phyloP scores from a whole-genome alignment of 805 yeast species.

The Wickerhamiella siamensis region DNA sequence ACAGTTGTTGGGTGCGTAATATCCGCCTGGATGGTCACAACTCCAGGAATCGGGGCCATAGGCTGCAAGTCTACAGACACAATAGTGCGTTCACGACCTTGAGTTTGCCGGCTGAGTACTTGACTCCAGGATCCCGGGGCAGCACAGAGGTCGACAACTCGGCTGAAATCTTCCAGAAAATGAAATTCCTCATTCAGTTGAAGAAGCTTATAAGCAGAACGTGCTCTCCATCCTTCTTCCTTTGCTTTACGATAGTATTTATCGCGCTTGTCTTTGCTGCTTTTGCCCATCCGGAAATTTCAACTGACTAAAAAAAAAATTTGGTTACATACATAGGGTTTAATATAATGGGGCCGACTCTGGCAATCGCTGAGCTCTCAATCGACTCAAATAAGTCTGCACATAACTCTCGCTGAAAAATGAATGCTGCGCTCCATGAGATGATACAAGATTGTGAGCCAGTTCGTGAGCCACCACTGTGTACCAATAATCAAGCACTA shows the following conservation, averaged over 20 bases:
- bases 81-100: constrained; percentile 41
- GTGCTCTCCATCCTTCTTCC: constrained; percentile 95
- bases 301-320: neutral
- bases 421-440: constrained; percentile 27
- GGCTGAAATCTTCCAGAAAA: constrained; percentile 49
- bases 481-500: constrained; percentile 25
- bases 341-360: neutral
- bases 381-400: constrained; percentile 17
- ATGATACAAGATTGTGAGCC: constrained; percentile 26
- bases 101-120: constrained; percentile 57
- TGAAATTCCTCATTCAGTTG: constrained; percentile 87
- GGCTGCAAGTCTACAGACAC: constrained; percentile 96
- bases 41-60: constrained; percentile 91
- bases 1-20: constrained; percentile 92
- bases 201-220: constrained; percentile 87
- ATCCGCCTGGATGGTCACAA: constrained; percentile 85
- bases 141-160: constrained; percentile 95
- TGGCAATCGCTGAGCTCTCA: neutral
- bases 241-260: constrained; percentile 76
- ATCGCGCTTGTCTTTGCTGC: constrained; percentile 90
- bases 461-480: constrained; percentile 29
- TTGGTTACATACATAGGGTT: too few species aligned
- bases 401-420: constrained; percentile 24
- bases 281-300: constrained; percentile 58
- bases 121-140: constrained; percentile 99